Evolutionary conservation across 306 rosid species (phyloP).

Genomic region (Glycine soja): DNA sequence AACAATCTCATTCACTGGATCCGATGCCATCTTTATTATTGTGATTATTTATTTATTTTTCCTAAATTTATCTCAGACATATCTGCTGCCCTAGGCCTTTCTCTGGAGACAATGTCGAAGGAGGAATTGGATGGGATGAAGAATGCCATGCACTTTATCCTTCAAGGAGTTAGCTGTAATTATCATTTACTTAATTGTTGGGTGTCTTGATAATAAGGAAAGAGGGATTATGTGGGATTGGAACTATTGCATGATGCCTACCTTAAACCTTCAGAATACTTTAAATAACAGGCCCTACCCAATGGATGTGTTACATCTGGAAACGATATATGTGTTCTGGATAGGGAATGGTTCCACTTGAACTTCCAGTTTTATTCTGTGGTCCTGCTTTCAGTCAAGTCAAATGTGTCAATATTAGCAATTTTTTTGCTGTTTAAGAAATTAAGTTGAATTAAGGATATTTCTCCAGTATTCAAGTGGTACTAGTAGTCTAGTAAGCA

Average conservation of each 20-base stretch:
- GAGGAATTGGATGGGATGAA: slow-evolving; percentile 79
- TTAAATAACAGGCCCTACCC: slow-evolving; percentile 29
- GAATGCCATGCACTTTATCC: slow-evolving; percentile 80
- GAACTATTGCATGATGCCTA: slow-evolving; percentile 7
- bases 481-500: too few species aligned
- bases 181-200: slow-evolving; percentile 41
- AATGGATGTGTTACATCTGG: slow-evolving; percentile 31
- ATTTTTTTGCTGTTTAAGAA: too few species aligned
- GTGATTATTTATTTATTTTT: slow-evolving; percentile 49
- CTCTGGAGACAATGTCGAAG: slow-evolving; percentile 77
- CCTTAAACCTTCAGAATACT: slow-evolving; percentile 15
- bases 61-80: slow-evolving; percentile 71
- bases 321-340: not conserved
- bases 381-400: slow-evolving; percentile 21
- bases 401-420: not conserved
- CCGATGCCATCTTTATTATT: slow-evolving; percentile 41
- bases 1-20: slow-evolving; percentile 28
- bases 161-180: slow-evolving; percentile 97
- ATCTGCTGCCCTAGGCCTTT: slow-evolving; percentile 89
- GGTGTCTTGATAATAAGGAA: slow-evolving; percentile 32
- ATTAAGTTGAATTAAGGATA: too few species aligned
- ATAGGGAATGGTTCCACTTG: slow-evolving; percentile 29
- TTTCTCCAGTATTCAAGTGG: too few species aligned
- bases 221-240: slow-evolving; percentile 37
- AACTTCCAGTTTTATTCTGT: slow-evolving; percentile 30